Evolutionary conservation across 192 early-diverging fungal species (phyloP).

Genomic region (Phlyctochytrium arcticum): DNA sequence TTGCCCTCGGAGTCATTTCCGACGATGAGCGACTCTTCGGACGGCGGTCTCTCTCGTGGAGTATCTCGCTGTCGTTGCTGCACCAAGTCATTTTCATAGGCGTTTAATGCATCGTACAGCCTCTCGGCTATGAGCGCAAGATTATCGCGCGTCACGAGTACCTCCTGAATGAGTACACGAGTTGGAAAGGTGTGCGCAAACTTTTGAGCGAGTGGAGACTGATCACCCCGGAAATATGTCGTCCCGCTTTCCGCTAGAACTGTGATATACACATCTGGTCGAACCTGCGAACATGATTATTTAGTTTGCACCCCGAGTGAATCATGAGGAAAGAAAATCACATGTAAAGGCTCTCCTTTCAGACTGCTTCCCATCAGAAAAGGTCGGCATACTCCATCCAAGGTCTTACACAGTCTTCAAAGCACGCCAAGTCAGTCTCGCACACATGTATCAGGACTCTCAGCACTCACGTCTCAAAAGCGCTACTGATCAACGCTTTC

Average conservation of each 20-base stretch:
- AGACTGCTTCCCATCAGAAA: slow-evolving; percentile 34
- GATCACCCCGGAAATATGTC: slow-evolving; percentile 24
- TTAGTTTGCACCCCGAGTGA: no score
- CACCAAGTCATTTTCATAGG: slow-evolving; percentile 44
- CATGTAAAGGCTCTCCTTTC: slow-evolving; percentile 15
- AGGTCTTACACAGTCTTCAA: slow-evolving; percentile 40
- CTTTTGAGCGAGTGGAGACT: slow-evolving; percentile 22
- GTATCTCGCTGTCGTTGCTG: slow-evolving; percentile 22
- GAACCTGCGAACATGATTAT: background rate
- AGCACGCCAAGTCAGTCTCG: background rate
- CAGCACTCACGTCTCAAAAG: slow-evolving; percentile 44
- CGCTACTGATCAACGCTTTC: slow-evolving; percentile 32
- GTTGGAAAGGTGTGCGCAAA: slow-evolving; percentile 29
- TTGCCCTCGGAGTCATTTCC: background rate
- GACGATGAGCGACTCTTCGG: background rate
- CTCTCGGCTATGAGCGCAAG: slow-evolving; percentile 30
- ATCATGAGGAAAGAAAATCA: no score
- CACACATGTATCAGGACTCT: background rate
- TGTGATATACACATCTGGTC: slow-evolving; percentile 42
- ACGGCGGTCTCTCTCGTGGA: background rate
- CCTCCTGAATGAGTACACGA: slow-evolving; percentile 44
- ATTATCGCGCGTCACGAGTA: slow-evolving; percentile 33
- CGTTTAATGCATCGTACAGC: slow-evolving; percentile 41
- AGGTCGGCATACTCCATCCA: slow-evolving; percentile 45
- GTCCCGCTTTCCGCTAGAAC: slow-evolving; percentile 44